Evolutionary conservation across 106 monocot genomes (phyloP).

Genomic region (Allium cepa): DNA sequence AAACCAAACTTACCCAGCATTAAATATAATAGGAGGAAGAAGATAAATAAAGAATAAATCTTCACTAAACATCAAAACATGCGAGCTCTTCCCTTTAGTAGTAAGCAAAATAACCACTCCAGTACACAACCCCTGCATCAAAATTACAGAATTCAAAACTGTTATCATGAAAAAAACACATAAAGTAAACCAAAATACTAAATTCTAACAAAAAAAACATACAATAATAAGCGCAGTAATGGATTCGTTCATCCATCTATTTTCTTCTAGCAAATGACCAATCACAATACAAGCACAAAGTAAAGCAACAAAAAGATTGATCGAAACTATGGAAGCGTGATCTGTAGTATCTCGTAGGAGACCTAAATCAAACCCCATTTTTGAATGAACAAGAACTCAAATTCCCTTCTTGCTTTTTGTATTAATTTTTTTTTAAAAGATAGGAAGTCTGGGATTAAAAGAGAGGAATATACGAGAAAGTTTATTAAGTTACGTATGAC

Average conservation of each 20-base stretch:
- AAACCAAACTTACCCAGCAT: constrained; percentile 60
- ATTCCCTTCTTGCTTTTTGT: no score
- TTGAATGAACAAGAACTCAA: no score
- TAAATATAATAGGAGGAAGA: constrained; percentile 95
- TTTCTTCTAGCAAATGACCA: constrained; percentile 92
- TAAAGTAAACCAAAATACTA: neutral
- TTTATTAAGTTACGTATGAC: no score
- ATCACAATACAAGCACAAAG: constrained; percentile 90
- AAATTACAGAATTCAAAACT: neutral
- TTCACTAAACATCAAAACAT: constrained; percentile 86
- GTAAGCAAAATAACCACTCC: constrained; percentile 72
- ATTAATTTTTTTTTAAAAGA: no score
- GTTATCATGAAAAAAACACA: no score
- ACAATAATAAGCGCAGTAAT: constrained; percentile 83
- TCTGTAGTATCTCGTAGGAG: constrained; percentile 50
- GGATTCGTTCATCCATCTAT: constrained; percentile 93
- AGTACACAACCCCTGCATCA: constrained; percentile 60
- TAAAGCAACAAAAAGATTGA: constrained; percentile 68
- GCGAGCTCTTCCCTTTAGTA: constrained; percentile 83
- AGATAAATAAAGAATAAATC: constrained; percentile 94
- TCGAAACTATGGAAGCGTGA: constrained; percentile 67
- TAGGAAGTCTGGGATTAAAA: no score
- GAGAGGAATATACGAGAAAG: no score
- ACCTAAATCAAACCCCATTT: constrained; percentile 37
- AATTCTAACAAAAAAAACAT: constrained; percentile 2